Base-by-base conservation (phyloP, 495 filamentous ascomycete genomes). In the Podospora sp. region DNA sequence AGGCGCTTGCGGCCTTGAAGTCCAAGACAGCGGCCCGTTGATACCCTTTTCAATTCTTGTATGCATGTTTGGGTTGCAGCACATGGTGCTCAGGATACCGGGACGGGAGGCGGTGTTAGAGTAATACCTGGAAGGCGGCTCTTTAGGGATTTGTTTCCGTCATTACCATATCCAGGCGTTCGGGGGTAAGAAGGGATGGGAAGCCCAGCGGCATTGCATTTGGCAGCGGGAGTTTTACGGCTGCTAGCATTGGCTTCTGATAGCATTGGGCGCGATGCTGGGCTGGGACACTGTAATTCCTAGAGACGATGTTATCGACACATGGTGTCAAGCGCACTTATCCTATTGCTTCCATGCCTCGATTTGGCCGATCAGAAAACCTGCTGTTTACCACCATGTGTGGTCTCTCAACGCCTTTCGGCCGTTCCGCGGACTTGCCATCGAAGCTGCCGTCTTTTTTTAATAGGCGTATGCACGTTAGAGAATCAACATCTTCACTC, bases 181-280 rank as follows among this genome's bases (percentile, higher is more conserved):
- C 56, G 29, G 25, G 27, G 46, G 29, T 65, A 56, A 65, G 68
- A 70, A 25, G 60, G 68, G 51, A 58, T 33, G 64, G 68, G 62
- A 64, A 61, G 59, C 64, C n/a, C 58, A 61, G 68, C 57, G 62
- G 65, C 56, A 73, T 65, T 51, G 73, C 73, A 75, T 68, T 73
- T 46, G 70, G 71, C 71, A 61, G 29, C 36, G 65, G 67, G 70
- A 72, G 70, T 72, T 67, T 51, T 11, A 22, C 21, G 50, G 50
- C 50, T 6, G n/a, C 21, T 22, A 55, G 24, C 24, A 12, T 55
- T 55, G 57, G 57, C 56, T 21, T 60, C 57, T 61, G 64, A 6
- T 12, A 2, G 7, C 21, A 4, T 33, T 4, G 29, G 29, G 12
- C 52, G 2, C n/a, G 9, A 7, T 22, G 21, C 33, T 36, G 33